phyloP scores from a whole-genome alignment of 495 filamentous ascomycete genomes.

The Hyaloscypha finlandica region DNA sequence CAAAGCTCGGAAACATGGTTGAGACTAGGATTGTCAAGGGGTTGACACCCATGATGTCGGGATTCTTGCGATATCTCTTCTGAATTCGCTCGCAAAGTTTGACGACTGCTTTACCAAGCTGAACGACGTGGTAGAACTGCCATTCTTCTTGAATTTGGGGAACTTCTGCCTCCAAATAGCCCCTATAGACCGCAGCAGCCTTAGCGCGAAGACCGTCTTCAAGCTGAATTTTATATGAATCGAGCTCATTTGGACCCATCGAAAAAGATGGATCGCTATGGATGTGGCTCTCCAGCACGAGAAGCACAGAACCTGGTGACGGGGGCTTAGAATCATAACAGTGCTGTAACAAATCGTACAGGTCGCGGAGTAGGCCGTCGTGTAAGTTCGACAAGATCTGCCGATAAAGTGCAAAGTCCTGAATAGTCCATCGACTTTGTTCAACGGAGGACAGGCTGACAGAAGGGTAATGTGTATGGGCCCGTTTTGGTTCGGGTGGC shows the following conservation, averaged over 20 bases:
- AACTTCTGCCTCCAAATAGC: conserved; percentile 69
- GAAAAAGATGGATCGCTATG: conserved; percentile 75
- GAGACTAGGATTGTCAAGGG: conserved; percentile 79
- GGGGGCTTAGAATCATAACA: conserved; percentile 89
- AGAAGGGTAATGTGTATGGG: conserved; percentile 52
- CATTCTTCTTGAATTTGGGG: conserved; percentile 75
- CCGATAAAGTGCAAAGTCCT: conserved; percentile 75
- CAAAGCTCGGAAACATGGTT: conserved; percentile 85
- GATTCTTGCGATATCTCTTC: conserved; percentile 87
- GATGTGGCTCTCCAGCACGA: conserved; percentile 82
- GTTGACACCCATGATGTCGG: conserved; percentile 87
- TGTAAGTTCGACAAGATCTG: conserved; percentile 73
- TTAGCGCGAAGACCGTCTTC: conserved; percentile 69
- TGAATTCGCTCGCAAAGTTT: conserved; percentile 82
- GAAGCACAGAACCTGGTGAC: conserved; percentile 74
- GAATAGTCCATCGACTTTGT: conserved; percentile 70
- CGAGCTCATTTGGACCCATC: conserved; percentile 63
- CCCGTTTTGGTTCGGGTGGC: conserved; percentile 57
- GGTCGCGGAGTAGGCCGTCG: conserved; percentile 80
- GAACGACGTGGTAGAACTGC: conserved; percentile 83
- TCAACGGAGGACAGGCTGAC: conserved; percentile 47
- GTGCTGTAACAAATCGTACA: conserved; percentile 82
- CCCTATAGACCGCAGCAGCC: conserved; percentile 73
- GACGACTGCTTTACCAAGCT: conserved; percentile 81
- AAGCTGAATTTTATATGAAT: conserved; percentile 69